Base-by-base conservation (phyloP, 768 basidiomycete species). In the Leccinum sublutescens region DNA sequence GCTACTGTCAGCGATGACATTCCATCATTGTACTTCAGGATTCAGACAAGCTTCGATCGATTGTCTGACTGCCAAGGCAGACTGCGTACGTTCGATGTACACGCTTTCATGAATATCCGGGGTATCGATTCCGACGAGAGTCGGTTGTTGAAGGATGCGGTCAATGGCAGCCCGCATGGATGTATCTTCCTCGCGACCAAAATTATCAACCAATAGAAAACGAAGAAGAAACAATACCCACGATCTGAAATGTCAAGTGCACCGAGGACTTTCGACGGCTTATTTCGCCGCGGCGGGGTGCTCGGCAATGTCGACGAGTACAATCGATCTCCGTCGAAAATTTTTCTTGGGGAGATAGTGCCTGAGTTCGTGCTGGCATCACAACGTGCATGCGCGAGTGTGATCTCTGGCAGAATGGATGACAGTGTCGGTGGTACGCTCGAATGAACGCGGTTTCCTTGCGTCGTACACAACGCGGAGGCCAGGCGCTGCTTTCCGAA, bases 401-500 rank as follows among this genome's bases (percentile, higher is more conserved):
- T 51, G 49, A 73, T 68, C 47, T 65, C 68, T n/a, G 63, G 63
- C 23, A 61, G 43, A 51, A 58, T 50, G 19, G 65, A 64, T 9
- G 64, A 55, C 48, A 58, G 54, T 2, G 54, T 53, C 9, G 53
- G 27, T 15, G 43, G 34, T n/a, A 25, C 29, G 14, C 50, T 55
- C 4, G 54, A 56, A 48, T 50, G 57, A 40, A 50, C n/a, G 27
- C 36, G 54, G 17, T 55, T 62, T 27, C 54, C 63, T 33, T 59
- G 64, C 10, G 54, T 62, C 51, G 38, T 57, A 54, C 61, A 65
- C 21, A 73, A 83, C 67, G 58, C 87, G 72, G 61, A 85, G 74
- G 62, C 69, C 34, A 89, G 77, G 27, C 83, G 80, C 62, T 85
- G 83, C 56, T 79, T 80, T 34, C 84, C 80, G 63, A 90, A 90